Evolutionary conservation across 306 rosid genomes (phyloP).

Genomic region (Phaseolus lunatus): DNA sequence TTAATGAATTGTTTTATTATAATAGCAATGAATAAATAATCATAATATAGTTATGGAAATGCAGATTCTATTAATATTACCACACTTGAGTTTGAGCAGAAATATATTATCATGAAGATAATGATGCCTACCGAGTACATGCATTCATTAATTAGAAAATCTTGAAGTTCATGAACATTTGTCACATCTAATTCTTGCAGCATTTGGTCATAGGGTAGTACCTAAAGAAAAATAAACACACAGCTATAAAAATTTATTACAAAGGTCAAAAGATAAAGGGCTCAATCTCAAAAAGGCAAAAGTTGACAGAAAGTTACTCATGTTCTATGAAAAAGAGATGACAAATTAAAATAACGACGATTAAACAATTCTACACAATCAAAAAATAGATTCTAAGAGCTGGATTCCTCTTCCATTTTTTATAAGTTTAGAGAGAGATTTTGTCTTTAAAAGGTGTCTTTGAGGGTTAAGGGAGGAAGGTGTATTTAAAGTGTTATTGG

Average conservation of each 20-base stretch:
- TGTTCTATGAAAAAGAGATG: constrained; percentile 7
- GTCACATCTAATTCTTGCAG: constrained; percentile 92
- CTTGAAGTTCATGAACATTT: constrained; percentile 91
- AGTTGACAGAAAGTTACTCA: constrained; percentile 4
- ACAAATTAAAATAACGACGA: constrained; percentile 14
- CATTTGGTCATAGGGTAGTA: constrained; percentile 83
- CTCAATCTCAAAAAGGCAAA: neutral
- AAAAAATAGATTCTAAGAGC: constrained; percentile 7
- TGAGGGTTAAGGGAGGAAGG: no score
- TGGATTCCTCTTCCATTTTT: neutral
- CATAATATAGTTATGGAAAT: neutral
- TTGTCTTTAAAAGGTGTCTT: no score
- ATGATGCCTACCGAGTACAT: constrained; percentile 81
- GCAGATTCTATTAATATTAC: constrained; percentile 10
- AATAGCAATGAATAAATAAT: neutral
- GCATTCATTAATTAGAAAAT: constrained; percentile 93
- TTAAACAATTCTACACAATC: constrained; percentile 28
- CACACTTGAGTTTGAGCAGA: constrained; percentile 29
- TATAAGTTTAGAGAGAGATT: neutral
- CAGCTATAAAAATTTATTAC: constrained; percentile 11
- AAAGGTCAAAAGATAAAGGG: constrained; percentile 14
- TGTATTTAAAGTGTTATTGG: no score
- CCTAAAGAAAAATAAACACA: constrained; percentile 49
- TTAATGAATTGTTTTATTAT: neutral
- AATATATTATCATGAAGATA: constrained; percentile 35